Percentiles rank a stretch among this genome's conserved stretches.
Evolutionary conservation across 2,329 filamentous ascomycete genomes (phyloP).

Genomic region (Diaporthe sp.): DNA sequence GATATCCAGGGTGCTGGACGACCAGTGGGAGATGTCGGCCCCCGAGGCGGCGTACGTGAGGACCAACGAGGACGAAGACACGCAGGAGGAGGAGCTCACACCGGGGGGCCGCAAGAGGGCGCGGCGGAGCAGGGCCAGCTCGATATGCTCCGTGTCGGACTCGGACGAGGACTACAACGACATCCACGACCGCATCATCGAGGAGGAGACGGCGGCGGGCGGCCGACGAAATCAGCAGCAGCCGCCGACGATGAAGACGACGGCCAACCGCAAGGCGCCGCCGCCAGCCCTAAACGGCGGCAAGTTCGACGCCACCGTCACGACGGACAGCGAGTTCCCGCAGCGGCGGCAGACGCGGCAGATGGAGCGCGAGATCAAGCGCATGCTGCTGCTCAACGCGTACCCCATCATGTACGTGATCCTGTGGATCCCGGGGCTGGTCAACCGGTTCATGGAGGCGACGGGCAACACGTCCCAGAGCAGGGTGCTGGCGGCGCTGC

Average conservation of each 20-base stretch:
- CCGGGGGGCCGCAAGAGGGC: background rate
- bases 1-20: conserved; percentile 29
- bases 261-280: conserved; percentile 16
- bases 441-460: conserved; percentile 51
- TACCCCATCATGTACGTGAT: conserved; percentile 55
- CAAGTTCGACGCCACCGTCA: conserved; percentile 38
- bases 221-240: background rate
- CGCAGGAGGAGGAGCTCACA: conserved; percentile 13
- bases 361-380: conserved; percentile 47
- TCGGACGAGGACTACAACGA: conserved; percentile 20
- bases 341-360: conserved; percentile 43
- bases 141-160: conserved; percentile 12
- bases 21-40: conserved; percentile 36
- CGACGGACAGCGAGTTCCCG: conserved; percentile 41
- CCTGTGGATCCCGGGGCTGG: conserved; percentile 56
- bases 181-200: conserved; percentile 24
- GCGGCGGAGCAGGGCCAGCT: background rate
- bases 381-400: conserved; percentile 54
- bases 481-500: conserved; percentile 45
- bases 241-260: conserved; percentile 23
- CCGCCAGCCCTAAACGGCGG: conserved; percentile 27
- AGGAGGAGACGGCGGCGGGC: background rate
- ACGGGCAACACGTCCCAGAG: conserved; percentile 41
- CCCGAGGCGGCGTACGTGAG: conserved; percentile 35
- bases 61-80: conserved; percentile 3